Base-by-base conservation (phyloP, 2,329 filamentous ascomycete species). In the Neonectria coccinea region DNA sequence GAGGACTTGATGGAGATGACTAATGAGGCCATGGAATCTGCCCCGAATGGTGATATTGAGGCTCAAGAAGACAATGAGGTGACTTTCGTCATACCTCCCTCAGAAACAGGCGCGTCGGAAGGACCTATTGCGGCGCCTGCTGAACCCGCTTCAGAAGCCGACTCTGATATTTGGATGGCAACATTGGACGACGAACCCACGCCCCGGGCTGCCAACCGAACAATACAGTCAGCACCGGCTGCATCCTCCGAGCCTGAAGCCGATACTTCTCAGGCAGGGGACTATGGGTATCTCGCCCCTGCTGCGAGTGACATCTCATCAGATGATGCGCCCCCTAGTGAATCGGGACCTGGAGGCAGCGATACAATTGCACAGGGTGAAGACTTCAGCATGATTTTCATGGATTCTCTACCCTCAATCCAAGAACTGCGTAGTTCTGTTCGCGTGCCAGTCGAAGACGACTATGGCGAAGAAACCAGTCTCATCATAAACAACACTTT, bases 301-400 rank as follows among this genome's bases (percentile, higher is more conserved):
- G 75, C 74, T 12, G 73, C 67, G 14, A 80, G 78, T 41, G 78
- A 80, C 41, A 64, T 68, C 18, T 80, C 78, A 7, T 79, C 78
- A 8, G 67, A 68, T 18, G 73, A 77, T 39, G 78, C 79, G 54
- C 75, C 63, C 20, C 69, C 63, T 36, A 70, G 59, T 48, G 69
- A 68, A 42, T 60, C 29, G 59, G 69, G 55, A 53, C 73, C 67
- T n/a, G 60, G 55, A 44, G 66, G 58, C 48, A 78, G 80, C 33
- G 79, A 85, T 54, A 85, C 80, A 0, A 79, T 84, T 51, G 79
- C 80, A 4, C 80, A 84, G n/a, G 82, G 79, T 16, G 86, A 88
- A 64, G 84, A 85, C 42, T 88, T 88, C 66, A 88, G 85, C 72
- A 88, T 88, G 85, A 88, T 88, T 60, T 85, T 85, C 33, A 81